Conservation (phyloP, 225 moss, liverwort and hornwort species). For the Antitrichia curtipendula region DNA sequence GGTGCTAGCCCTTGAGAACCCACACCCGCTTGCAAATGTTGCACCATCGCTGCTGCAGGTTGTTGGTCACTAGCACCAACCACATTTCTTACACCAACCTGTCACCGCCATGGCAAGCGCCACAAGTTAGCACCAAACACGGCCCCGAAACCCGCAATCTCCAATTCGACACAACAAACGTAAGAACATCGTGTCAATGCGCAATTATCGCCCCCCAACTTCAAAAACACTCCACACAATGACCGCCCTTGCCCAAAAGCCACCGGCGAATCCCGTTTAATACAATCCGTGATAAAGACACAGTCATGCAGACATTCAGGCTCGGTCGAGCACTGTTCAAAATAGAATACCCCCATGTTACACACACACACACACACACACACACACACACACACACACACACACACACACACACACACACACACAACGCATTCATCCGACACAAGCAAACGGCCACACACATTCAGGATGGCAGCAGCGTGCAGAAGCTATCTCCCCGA, state of each 20-base stretch:
- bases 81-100: constrained; percentile 18
- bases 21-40: constrained; percentile 14
- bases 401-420: neutral
- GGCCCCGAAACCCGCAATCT: neutral
- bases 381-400: neutral
- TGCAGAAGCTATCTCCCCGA: neutral
- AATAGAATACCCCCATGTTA: neutral
- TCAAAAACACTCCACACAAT: neutral
- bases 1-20: constrained; percentile 26
- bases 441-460: neutral
- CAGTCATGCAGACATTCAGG: neutral
- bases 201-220: neutral
- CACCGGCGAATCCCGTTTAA: neutral
- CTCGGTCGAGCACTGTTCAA: neutral
- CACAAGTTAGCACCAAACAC: neutral
- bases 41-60: constrained; percentile 6
- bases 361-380: neutral
- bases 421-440: neutral
- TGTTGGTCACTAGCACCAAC: constrained; percentile 20
- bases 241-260: neutral
- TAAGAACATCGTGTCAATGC: neutral
- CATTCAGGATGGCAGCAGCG: neutral
- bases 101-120: neutral
- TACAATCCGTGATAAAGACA: neutral
- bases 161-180: neutral